phyloP scores from a whole-genome alignment of 139 green algal species.

The Tetraselmis chui region DNA sequence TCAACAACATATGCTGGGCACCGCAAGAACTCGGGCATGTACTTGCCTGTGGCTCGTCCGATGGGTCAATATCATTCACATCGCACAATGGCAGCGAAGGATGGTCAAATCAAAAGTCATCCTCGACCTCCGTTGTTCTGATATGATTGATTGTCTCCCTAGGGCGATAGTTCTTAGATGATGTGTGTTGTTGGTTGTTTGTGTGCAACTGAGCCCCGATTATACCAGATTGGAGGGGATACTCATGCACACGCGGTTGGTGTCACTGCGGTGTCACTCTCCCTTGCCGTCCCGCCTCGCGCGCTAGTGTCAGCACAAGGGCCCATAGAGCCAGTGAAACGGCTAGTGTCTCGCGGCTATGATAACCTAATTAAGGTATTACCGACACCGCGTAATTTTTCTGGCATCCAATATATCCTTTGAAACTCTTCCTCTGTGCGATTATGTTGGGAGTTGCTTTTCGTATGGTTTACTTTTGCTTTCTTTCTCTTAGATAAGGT shows the following conservation, averaged over 20 bases:
- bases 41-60: constrained; percentile 82
- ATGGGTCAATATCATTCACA: constrained; percentile 78
- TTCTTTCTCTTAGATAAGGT: constrained; percentile 48
- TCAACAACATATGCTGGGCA: constrained; percentile 91
- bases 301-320: constrained; percentile 44
- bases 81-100: constrained; percentile 17
- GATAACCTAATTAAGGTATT: constrained; percentile 82
- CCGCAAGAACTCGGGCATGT: constrained; percentile 86
- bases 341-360: constrained; percentile 73
- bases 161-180: background rate
- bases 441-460: background rate
- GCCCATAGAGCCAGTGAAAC: constrained; percentile 35
- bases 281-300: constrained; percentile 61
- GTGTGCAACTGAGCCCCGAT: too few relatives aligned
- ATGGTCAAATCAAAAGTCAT: constrained; percentile 27
- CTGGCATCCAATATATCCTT: background rate
- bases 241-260: constrained; percentile 71
- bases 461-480: background rate
- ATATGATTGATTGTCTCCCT: background rate
- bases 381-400: background rate
- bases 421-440: too few relatives aligned
- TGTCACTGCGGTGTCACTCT: constrained; percentile 81
- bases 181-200: background rate
- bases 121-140: background rate
- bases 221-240: background rate